Evolutionary conservation across 352 stramenopile genomes (phyloP).

Genomic region (Globisporangium solare): DNA sequence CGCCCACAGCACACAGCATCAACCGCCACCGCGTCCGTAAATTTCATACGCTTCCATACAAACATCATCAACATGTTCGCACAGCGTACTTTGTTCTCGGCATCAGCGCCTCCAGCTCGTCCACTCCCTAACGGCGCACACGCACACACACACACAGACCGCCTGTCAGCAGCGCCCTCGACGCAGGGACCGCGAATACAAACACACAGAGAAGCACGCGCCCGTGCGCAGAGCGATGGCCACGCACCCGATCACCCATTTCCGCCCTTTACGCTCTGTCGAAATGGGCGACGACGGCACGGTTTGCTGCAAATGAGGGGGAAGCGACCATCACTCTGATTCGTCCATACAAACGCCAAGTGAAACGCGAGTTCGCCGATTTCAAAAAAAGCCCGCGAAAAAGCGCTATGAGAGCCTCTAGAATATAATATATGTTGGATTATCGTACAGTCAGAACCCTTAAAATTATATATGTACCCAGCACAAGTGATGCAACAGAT

Average conservation of each 20-base stretch:
- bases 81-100: slow-evolving; percentile 52
- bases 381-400: slow-evolving; percentile 15
- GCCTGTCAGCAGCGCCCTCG: neutral
- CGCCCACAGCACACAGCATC: neutral
- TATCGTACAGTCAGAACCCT: neutral
- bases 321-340: neutral
- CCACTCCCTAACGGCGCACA: slow-evolving; percentile 15
- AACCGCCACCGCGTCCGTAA: neutral
- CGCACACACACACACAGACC: neutral
- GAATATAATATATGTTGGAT: neutral
- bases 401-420: neutral
- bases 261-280: neutral
- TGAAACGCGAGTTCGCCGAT: slow-evolving; percentile 1
- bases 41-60: neutral
- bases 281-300: neutral
- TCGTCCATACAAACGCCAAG: slow-evolving; percentile 6
- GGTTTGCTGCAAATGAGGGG: neutral
- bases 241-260: neutral
- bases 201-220: too few species aligned
- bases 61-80: neutral
- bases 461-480: neutral
- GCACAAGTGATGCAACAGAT: too few species aligned
- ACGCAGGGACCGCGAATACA: too few species aligned
- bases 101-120: slow-evolving; percentile 69
- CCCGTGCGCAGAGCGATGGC: too few species aligned